Base-by-base conservation (phyloP, 2,329 filamentous ascomycete species). In the Paecilomyces fulvus region DNA sequence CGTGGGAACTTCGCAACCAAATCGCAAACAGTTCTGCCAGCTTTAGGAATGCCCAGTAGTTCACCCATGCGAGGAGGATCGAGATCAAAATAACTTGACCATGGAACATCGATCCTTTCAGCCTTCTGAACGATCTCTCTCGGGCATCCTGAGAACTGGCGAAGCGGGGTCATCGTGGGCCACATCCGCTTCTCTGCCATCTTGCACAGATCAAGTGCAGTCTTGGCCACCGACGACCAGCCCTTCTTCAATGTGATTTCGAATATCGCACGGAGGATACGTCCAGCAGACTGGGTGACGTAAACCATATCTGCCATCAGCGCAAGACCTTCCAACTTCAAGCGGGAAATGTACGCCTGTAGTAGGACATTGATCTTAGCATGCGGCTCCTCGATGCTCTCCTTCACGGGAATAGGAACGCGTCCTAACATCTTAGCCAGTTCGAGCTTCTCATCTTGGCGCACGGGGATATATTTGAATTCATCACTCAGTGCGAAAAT, bases 101-200 rank as follows among this genome's bases (percentile, higher is more conserved):
- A 99, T 1, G 89, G 86, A 20, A 97, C 92, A 63, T 96, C 92
- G 59, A 97, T 95, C 63, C 92, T 84, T 76, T 99, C 94, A 2
- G 92, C 88, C 75, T 97, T 97, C 63, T 90, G 86, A 52, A 97
- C 79, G 54, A 97, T 89, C 57, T 97, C 92, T 46, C 85, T 80
- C 2, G 92, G 85, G 67, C 91, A 96, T 43, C 79, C 77, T 3
- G 88, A 83, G 68, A 99, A 99, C 67, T 99, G 94, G 55, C 94
- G 85, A 30, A 99, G 79, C 10, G 95, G 94, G 37, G 90, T 90
- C 94, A 97, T 99, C 5, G 92, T 97, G 12, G 92, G 92, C 94
- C 94, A 99, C 95, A 99, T 99, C 52, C 95, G 84, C 80, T 96
- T 96, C 78, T 99, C 94, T 0, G 92, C 94, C 90, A 96, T 97